These are phyloP conservation scores for Tetracentron sinense DNA, from an alignment of 164 flowering plant genomes.

Conservation along the genomic window DNA sequence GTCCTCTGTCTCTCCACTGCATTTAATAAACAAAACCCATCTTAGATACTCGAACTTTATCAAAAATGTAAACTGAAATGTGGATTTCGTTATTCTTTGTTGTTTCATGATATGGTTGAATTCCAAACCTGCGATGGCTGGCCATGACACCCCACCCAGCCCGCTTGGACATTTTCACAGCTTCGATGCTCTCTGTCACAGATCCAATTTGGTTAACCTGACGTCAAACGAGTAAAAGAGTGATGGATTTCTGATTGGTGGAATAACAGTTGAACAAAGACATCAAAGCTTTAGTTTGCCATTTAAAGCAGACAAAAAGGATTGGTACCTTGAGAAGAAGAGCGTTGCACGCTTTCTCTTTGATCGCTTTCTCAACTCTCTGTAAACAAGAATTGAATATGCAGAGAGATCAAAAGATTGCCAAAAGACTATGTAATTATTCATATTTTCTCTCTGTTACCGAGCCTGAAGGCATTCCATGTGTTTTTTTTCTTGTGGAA, in stretches of 20 bases:
- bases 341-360: constrained; percentile 69
- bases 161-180: constrained; percentile 83
- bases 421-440: background rate
- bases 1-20: constrained; percentile 94
- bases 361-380: constrained; percentile 88
- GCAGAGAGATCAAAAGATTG: background rate
- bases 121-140: constrained; percentile 76
- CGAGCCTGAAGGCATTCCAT: background rate
- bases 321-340: constrained; percentile 67
- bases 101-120: background rate
- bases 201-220: constrained; percentile 96
- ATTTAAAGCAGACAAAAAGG: background rate
- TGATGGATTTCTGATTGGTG: background rate
- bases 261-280: background rate
- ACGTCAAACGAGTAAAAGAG: background rate
- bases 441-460: background rate
- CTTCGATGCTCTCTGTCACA: constrained; percentile 94
- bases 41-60: background rate
- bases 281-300: background rate
- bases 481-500: no score
- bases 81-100: background rate
- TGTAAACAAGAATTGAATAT: constrained; percentile 22
- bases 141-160: constrained; percentile 99
- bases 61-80: background rate
- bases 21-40: constrained; percentile 2